Conservation (phyloP, 495 filamentous ascomycete genomes). For the Thermochaetoides thermophila region DNA sequence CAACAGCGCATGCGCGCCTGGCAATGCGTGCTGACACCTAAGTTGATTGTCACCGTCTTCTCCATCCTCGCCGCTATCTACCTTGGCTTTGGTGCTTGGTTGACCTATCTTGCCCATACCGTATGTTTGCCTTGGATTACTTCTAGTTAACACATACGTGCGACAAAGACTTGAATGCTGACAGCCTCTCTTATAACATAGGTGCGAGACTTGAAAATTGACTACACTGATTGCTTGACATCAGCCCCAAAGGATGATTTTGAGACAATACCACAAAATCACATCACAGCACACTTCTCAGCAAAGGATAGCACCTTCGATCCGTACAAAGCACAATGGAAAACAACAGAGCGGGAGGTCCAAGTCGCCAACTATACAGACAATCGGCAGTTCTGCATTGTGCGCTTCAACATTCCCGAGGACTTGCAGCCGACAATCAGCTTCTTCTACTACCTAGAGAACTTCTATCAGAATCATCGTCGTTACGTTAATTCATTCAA, state of each 20-base stretch:
- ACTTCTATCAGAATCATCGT: slow-evolving; percentile 99
- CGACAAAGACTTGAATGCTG: no score
- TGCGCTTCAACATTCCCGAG: slow-evolving; percentile 67
- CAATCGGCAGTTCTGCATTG: slow-evolving; percentile 35
- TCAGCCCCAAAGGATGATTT: slow-evolving; percentile 28
- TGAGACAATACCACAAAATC: slow-evolving; percentile 34
- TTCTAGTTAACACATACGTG: no score
- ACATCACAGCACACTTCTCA: slow-evolving; percentile 55
- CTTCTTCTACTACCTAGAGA: slow-evolving; percentile 87
- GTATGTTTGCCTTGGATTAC: slow-evolving; percentile 9
- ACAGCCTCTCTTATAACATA: slow-evolving; percentile 26
- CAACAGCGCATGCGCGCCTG: slow-evolving; percentile 25
- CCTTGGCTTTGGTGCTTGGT: slow-evolving; percentile 20
- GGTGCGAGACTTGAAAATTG: slow-evolving; percentile 82
- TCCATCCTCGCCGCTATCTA: slow-evolving; percentile 22
- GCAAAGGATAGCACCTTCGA: slow-evolving; percentile 16
- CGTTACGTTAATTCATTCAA: slow-evolving; percentile 87
- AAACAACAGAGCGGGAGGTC: slow-evolving; percentile 6
- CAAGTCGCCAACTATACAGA: slow-evolving; percentile 10
- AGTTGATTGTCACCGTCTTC: slow-evolving; percentile 24
- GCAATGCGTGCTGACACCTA: slow-evolving; percentile 24
- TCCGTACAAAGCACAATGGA: slow-evolving; percentile 19
- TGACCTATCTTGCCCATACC: slow-evolving; percentile 20
- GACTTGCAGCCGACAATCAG: slow-evolving; percentile 63
- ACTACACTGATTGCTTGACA: slow-evolving; percentile 65